Percentiles rank a stretch among this genome's conserved stretches.
Conservation (phyloP, 768 basidiomycete species). For the Leucosporidium yakuticum region DNA sequence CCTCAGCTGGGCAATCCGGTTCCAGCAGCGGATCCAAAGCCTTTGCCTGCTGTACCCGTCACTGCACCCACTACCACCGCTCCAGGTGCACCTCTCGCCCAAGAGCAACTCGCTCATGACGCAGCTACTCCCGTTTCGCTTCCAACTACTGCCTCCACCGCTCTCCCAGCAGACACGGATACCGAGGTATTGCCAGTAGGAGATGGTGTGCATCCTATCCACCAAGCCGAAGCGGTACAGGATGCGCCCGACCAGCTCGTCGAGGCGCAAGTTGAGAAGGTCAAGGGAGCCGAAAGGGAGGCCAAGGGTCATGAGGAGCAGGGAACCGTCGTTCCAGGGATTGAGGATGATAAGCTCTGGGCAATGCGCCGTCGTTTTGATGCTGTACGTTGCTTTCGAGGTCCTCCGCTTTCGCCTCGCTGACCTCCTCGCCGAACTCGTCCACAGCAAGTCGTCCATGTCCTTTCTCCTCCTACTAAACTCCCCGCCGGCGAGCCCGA, state of each 20-base stretch:
- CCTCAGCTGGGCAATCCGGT: too few species aligned
- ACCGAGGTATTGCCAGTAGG: slow-evolving; percentile 42
- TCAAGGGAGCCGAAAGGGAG: slow-evolving; percentile 43
- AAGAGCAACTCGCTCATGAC: too few species aligned
- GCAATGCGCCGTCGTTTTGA: slow-evolving; percentile 45
- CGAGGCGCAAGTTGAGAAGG: slow-evolving; percentile 44
- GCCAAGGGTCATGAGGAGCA: slow-evolving; percentile 22
- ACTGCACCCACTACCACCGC: too few species aligned
- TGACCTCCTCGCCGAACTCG: not conserved
- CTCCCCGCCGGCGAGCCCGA: slow-evolving; percentile 45
- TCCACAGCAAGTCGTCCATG: slow-evolving; percentile 45
- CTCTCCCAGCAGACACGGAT: not conserved
- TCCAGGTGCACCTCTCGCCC: too few species aligned
- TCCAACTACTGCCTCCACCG: too few species aligned
- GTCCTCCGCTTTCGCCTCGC: not conserved
- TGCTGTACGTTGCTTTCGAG: slow-evolving; percentile 35
- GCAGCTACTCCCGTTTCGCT: too few species aligned
- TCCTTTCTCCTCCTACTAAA: slow-evolving; percentile 43
- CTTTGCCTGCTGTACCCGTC: too few species aligned
- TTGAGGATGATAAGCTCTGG: slow-evolving; percentile 46
- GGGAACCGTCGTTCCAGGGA: slow-evolving; percentile 44
- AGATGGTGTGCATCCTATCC: slow-evolving; percentile 39
- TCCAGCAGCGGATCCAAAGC: too few species aligned
- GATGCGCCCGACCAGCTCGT: slow-evolving; percentile 41
- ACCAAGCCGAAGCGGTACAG: slow-evolving; percentile 40